Evolutionary conservation across 164 flowering plant species (phyloP), one percentile per base, ranked within the genome.

Genomic region (Warburgia ugandensis): DNA sequence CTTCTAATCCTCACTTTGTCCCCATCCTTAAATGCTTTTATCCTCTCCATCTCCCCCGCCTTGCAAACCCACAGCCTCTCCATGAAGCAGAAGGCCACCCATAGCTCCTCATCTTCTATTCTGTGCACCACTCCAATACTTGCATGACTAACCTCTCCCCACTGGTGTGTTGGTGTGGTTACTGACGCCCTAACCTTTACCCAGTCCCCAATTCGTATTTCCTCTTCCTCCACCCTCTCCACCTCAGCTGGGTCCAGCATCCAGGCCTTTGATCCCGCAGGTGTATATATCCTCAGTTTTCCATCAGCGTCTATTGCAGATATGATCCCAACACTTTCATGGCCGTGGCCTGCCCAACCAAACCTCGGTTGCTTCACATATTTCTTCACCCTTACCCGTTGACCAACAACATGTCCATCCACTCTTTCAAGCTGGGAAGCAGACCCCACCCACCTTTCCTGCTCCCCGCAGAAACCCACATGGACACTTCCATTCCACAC

Each of bases 281-380:
- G 91, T 3, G 97, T 84, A 41, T 80, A 83, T 52, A 88, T 86
- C 58, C 97, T 76, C 45, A 92, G 74, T 66, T 80, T 88, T 14
- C 91, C 95, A 69, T 92, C 99, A 1, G 81, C 97, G 71, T 92
- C 99, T 30, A 92, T 77, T 4, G 89, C 75, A 0, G 91, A 68
- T 55, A 88, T 77, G 23, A 78, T 79, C 20, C 94, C 97, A 22
- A 88, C 50, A 48, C 89, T 88, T 0, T 63, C 59, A 66, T 85
- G 88, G 65, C 67, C 77, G 57, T 83, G 90, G 27, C 95, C 97
- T 1, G 94, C 80, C 99, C 99, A 92, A 17, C 99, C 99, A 55
- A 92, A 92, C 50, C 95, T 70, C 3, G 97, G 99, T 59, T 88
- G 99, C 73, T 71, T 82, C 55, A 92, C 89, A 6, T 63, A 49